phyloP scores from a whole-genome alignment of 169 alveolate species.

The Perkinsus chesapeaki region DNA sequence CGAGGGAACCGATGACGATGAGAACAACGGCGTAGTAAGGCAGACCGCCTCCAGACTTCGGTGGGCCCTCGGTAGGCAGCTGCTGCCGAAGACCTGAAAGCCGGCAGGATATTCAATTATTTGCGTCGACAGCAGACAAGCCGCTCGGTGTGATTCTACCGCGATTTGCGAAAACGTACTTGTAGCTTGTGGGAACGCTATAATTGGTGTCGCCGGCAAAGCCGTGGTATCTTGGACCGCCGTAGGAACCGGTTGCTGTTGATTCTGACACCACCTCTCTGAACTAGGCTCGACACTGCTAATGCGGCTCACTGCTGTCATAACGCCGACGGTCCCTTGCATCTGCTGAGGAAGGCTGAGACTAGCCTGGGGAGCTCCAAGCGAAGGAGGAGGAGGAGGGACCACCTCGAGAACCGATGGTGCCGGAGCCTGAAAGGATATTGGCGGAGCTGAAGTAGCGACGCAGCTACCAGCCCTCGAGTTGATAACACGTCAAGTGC shows the following conservation, averaged over 20 bases:
- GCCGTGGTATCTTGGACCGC: too few relatives aligned
- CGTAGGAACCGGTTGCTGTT: neutral
- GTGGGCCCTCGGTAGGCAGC: neutral
- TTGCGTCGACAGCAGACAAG: neutral
- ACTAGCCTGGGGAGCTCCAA: neutral
- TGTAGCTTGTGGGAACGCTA: too few relatives aligned
- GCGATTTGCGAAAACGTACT: neutral
- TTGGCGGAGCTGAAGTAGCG: neutral
- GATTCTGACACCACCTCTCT: neutral
- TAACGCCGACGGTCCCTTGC: neutral
- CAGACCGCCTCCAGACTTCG: neutral
- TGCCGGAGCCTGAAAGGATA: neutral
- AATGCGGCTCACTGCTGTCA: neutral
- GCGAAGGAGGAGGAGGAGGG: neutral
- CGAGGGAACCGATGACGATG: neutral
- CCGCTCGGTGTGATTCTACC: neutral
- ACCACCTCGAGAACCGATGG: neutral
- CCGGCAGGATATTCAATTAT: too few relatives aligned
- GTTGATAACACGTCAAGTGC: neutral
- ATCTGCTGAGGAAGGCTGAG: neutral
- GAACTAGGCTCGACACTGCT: neutral
- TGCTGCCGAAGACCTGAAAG: neutral
- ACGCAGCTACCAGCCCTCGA: neutral
- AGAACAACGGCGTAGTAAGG: neutral
- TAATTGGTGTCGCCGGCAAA: too few relatives aligned